Base-by-base conservation (phyloP, 352 stramenopile genomes). In the Globisporangium emineosum region DNA sequence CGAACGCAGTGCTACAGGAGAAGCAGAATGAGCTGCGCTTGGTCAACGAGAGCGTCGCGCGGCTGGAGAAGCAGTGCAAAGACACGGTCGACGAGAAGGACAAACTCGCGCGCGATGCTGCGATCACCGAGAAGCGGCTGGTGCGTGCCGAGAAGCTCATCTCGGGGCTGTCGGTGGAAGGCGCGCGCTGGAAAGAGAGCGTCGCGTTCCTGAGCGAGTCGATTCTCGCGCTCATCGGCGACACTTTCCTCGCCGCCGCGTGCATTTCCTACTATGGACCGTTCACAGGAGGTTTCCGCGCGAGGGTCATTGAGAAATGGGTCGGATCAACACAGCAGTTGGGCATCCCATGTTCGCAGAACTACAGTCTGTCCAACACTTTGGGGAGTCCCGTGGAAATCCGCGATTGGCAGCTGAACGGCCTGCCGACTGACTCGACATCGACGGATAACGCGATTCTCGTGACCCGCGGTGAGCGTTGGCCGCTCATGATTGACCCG, bases 401-500 rank as follows among this genome's bases (percentile, higher is more conserved):
- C 27, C 84, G 92, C 8, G 88, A 97, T 33, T 98, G 94, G 94
- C 93, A 98, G 58, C 74, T 98, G 15, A 91, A 96, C 54, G 90
- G 91, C 0, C 73, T 98, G 1, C 94, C 94, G 0, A 96, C 91
- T 1, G 94, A 98, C 56, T 78, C 78, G 2, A 96, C 97, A 27
- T 98, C 93, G 10, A 96, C 89, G 0, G 94, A 98, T 64, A 98
- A 97, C 33, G 94, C 90, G 8, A 97, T 98, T 40, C 69, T 98
- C 7, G 92, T 97, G 0, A 95, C 89, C 0, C 75, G 90, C 42
- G 90, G 91, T 23, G 80, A 96, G 62, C 85, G 94, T 0, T 98
- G 94, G 94, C 94, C 94, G 2, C 69, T 98, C 7, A 98, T 98
- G 91, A 98, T 98, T 60, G 93, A 98, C 32, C 93, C 93, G 4